phyloP scores from a whole-genome alignment of 768 basidiomycete species.

The Hortiboletus campestris region DNA sequence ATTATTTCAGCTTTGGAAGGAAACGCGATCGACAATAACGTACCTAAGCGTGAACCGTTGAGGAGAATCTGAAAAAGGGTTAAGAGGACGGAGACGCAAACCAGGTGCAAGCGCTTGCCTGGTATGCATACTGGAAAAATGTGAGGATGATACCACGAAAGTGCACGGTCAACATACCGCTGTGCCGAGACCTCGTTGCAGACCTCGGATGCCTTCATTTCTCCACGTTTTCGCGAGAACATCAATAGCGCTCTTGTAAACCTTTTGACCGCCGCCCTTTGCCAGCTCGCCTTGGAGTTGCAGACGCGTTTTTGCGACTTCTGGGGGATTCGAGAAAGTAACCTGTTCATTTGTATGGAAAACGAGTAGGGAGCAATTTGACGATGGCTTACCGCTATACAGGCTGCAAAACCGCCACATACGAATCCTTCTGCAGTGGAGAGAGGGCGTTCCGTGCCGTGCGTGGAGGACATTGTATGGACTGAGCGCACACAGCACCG shows the following conservation, averaged over 20 bases:
- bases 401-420: slow-evolving; percentile 90
- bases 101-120: slow-evolving; percentile 49
- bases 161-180: slow-evolving; percentile 56
- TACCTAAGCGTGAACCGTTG: slow-evolving; percentile 89
- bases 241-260: slow-evolving; percentile 90
- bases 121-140: slow-evolving; percentile 75
- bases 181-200: slow-evolving; percentile 88
- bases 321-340: slow-evolving; percentile 75
- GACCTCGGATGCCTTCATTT: slow-evolving; percentile 87
- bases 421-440: slow-evolving; percentile 80
- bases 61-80: slow-evolving; percentile 65
- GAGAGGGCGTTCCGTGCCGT: slow-evolving; percentile 34
- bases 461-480: slow-evolving; percentile 19
- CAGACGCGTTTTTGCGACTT: slow-evolving; percentile 85
- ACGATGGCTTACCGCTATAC: slow-evolving; percentile 64
- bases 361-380: slow-evolving; percentile 1
- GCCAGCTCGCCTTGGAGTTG: slow-evolving; percentile 96
- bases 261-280: slow-evolving; percentile 63
- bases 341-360: slow-evolving; percentile 46
- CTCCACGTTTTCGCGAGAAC: slow-evolving; percentile 84
- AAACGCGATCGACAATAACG: not conserved
- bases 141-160: slow-evolving; percentile 7
- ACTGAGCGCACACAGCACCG: not conserved
- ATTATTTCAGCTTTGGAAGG: slow-evolving; percentile 13
- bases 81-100: not conserved